phyloP scores from a whole-genome alignment of 176 grass and related monocot genomes.

The Carex pumila region DNA sequence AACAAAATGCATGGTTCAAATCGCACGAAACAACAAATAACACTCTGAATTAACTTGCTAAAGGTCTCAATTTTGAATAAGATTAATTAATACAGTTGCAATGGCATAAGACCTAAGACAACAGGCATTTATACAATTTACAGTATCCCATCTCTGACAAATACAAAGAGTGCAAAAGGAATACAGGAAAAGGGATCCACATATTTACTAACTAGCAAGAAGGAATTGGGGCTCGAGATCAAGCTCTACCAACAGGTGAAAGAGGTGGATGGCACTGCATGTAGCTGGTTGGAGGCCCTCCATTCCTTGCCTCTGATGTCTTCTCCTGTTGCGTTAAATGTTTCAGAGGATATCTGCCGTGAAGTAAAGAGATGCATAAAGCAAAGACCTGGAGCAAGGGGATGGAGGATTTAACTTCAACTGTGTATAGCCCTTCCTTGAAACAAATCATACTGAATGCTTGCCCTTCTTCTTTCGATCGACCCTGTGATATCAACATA shows the following conservation, averaged over 20 bases:
- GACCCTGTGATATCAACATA: conserved; percentile 28
- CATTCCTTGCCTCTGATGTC: conserved; percentile 25
- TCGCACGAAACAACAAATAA: too few species aligned
- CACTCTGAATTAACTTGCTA: too few species aligned
- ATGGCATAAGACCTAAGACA: neutral
- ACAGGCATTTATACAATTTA: conserved; percentile 17
- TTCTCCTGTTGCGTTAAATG: conserved; percentile 30
- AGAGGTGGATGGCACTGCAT: conserved; percentile 58
- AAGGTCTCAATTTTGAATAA: too few species aligned
- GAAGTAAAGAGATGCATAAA: conserved; percentile 73
- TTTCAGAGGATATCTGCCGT: conserved; percentile 31
- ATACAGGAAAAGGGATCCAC: conserved; percentile 25
- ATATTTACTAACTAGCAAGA: conserved; percentile 6
- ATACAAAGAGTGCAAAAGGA: conserved; percentile 5
- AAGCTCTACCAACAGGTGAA: conserved; percentile 82
- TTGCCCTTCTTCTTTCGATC: conserved; percentile 30
- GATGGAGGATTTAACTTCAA: conserved; percentile 69
- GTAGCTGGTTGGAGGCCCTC: conserved; percentile 45
- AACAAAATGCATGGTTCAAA: too few species aligned
- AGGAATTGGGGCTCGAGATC: conserved; percentile 28
- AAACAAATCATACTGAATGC: conserved; percentile 70
- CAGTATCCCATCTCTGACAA: conserved; percentile 2
- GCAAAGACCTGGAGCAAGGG: conserved; percentile 71
- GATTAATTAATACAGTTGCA: neutral
- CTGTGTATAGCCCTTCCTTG: conserved; percentile 65